These are phyloP conservation scores for Xylaria multiplex DNA, from an alignment of 2,329 filamentous ascomycete genomes.

Conservation along the genomic window DNA sequence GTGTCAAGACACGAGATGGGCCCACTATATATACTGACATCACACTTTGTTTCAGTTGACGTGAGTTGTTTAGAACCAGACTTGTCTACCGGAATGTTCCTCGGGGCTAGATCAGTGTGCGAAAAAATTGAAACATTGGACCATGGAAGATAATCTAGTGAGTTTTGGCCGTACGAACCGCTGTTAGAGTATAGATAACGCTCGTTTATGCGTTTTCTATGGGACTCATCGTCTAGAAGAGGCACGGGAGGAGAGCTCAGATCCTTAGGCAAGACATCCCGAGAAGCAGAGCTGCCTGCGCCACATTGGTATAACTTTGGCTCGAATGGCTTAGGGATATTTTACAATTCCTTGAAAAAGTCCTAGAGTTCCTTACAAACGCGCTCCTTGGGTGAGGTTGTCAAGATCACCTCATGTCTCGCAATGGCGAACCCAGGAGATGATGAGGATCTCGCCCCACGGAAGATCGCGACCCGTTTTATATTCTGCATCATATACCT, in stretches of 20 bases:
- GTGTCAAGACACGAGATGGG: no score
- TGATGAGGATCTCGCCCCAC: constrained; percentile 14
- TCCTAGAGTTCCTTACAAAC: constrained; percentile 22
- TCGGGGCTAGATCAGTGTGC: no score
- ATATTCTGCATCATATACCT: constrained; percentile 1
- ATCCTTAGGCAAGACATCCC: constrained; percentile 6
- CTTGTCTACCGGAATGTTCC: no score
- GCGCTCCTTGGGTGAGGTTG: constrained; percentile 3
- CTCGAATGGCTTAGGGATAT: constrained; percentile 1
- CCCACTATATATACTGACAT: no score
- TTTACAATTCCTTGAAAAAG: constrained; percentile 19
- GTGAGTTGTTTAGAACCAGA: no score
- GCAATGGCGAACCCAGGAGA: neutral
- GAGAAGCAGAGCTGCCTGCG: constrained; percentile 9
- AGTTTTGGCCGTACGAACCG: no score
- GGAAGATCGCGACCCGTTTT: neutral
- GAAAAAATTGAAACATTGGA: no score
- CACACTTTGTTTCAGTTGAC: no score
- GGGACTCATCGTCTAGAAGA: no score
- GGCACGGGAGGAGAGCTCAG: neutral
- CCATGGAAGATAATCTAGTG: no score
- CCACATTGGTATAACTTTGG: constrained; percentile 14
- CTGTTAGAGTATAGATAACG: no score
- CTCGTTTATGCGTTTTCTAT: no score
- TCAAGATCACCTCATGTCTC: constrained; percentile 2